Base-by-base conservation (phyloP, 345 rosid species). In the Turritis glabra region DNA sequence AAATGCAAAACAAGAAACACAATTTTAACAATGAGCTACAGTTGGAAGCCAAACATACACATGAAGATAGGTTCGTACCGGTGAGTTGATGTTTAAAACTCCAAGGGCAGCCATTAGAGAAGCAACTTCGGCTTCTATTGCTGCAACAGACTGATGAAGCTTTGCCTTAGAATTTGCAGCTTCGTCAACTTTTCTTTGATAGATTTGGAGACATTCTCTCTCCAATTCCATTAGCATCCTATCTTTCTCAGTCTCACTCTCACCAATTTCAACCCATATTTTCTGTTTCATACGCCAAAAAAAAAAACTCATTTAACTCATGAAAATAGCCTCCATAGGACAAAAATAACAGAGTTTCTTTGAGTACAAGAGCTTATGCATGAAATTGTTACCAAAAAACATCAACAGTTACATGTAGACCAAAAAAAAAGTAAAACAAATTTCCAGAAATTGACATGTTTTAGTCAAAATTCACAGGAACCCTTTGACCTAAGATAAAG, bases 231-330 rank as follows among this genome's bases (percentile, higher is more conserved):
- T 77, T n/a, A 94, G 70, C 93, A 88, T 90, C 7, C 83, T 80
- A 59, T 90, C 98, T 78, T 88, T 91, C 38, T 94, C 98, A 3
- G 80, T 79, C 78, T 94, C 95, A 64, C 82, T 88, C 82, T 94
- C 98, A 11, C 98, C 98, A 35, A 94, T 91, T 30, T 94, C 98
- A 80, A 73, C 89, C 98, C 98, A 94, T 84, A 94, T 78, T 94
- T 94, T 88, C 98, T 94, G 98, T 74, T 75, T 75, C 51, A 82
- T 62, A 63, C 7, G 25, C 22, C 55, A 11, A 52, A 55, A 22
- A 3, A 68, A 7, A 14, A 0, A n/a, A n/a, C n/a, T 11, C 60
- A 62, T 67, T 47, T 1, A 47, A 44, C 30, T 22, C 41, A 60
- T 54, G 57, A 53, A 69, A 43, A 62, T 22, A 69, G 47, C 43